Percentiles rank a stretch among this genome's conserved stretches.
These are phyloP conservation scores for Pseudogymnoascus sp. DNA, from an alignment of 2,329 filamentous ascomycete species.

Conservation along the genomic window DNA sequence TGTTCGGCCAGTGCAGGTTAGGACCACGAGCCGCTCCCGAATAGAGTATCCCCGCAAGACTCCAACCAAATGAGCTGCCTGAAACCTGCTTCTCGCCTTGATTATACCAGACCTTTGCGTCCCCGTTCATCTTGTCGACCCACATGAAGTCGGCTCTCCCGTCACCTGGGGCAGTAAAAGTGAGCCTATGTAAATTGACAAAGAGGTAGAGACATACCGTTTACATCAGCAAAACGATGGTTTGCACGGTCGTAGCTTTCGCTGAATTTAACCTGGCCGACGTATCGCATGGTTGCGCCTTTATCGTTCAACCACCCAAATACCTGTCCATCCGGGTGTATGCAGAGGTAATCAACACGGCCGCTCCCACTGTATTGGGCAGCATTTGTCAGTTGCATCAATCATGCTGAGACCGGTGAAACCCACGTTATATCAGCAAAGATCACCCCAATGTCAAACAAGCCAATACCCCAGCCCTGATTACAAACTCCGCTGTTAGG, in stretches of 20 bases:
- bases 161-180: too few relatives aligned
- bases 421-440: too few relatives aligned
- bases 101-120: too few relatives aligned
- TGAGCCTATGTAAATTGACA: too few relatives aligned
- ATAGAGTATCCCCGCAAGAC: too few relatives aligned
- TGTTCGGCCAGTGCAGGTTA: too few relatives aligned
- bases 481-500: conserved; percentile 14
- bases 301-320: conserved; percentile 24
- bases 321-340: conserved; percentile 25
- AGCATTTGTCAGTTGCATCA: background rate
- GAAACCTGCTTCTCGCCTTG: too few relatives aligned
- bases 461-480: conserved; percentile 18
- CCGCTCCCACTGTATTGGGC: conserved; percentile 18
- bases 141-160: too few relatives aligned
- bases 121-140: too few relatives aligned
- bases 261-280: conserved; percentile 26
- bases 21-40: too few relatives aligned
- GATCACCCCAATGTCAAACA: background rate
- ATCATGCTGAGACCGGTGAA: conserved; percentile 18
- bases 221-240: conserved; percentile 32
- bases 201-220: conserved; percentile 19
- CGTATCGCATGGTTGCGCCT: conserved; percentile 11
- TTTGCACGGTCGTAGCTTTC: conserved; percentile 30
- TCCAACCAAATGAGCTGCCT: too few relatives aligned
- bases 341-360: conserved; percentile 30